Percentiles rank a stretch among this genome's conserved stretches.
Evolutionary conservation across 2,329 filamentous ascomycete species (phyloP).

Genomic region (Colletotrichum sp.): DNA sequence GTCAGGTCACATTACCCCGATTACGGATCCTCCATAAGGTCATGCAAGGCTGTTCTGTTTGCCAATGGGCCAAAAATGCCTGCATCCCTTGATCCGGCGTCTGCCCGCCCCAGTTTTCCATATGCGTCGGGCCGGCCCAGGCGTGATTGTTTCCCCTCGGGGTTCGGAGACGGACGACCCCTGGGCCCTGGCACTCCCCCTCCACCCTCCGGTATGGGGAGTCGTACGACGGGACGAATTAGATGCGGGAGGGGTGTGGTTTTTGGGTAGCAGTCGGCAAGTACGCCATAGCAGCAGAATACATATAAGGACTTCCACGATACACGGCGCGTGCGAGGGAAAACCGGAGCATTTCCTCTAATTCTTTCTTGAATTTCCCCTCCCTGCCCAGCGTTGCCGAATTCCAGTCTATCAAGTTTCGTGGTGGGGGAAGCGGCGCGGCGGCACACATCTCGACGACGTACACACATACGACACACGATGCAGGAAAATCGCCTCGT

Average conservation of each 20-base stretch:
- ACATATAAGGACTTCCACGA: neutral
- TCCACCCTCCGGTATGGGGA: neutral
- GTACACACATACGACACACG: neutral
- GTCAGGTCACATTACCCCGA: neutral
- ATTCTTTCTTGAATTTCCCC: neutral
- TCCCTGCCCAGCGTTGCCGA: neutral
- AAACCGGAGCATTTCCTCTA: neutral
- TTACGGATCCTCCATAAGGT: neutral
- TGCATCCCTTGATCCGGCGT: conserved; percentile 2
- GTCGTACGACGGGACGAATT: conserved; percentile 16
- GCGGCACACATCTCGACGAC: neutral
- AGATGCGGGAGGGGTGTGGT: neutral
- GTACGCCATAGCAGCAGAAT: neutral
- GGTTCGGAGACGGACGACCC: conserved; percentile 5
- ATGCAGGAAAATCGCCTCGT: neutral
- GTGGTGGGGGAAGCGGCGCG: neutral
- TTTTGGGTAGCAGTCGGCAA: neutral
- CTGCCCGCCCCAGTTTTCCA: neutral
- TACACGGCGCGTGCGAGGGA: neutral
- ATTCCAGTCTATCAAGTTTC: conserved; percentile 3
- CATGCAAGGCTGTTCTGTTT: neutral
- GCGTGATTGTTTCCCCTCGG: conserved; percentile 2
- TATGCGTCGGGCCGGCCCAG: neutral
- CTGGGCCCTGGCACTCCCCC: neutral
- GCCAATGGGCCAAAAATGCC: neutral